Base-by-base conservation (phyloP, 2,329 filamentous ascomycete genomes). In the Colletotrichum lentis region DNA sequence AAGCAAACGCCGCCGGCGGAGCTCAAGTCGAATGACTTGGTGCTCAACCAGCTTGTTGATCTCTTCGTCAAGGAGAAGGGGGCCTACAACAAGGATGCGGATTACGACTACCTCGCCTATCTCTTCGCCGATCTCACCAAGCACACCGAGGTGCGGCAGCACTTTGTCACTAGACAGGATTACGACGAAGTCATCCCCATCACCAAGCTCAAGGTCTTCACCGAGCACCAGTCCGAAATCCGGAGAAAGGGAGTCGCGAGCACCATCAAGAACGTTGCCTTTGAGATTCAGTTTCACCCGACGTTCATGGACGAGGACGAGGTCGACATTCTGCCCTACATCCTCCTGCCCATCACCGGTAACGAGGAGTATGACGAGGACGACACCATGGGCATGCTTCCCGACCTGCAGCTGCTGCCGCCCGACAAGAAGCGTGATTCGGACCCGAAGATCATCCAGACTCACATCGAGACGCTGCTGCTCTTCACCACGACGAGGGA, bases 101-200 rank as follows among this genome's bases (percentile, higher is more conserved):
- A 95, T 79, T 98, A 89, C 78, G 94, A 99, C 81, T 97, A 98
- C 79, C 86, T 99, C 27, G 89, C 94, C 49, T 99, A 98, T 76
- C 84, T 97, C 63, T 96, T 99, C 77, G 95, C 96, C 47, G 95
- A 99, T 77, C 84, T 99, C 11, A 91, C 94, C 57, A 97, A 94
- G 79, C 90, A 94, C 74, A 83, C 88, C 43, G 86, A 92, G 71
- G 88, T 94, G 22, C 86, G 93, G 37, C 84, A 87, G 58, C 93
- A 96, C 80, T 92, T 97, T 72, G 84, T 93, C 5, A 86, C 84
- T 16, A 83, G 87, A 62, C 91, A 96, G 76, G 80, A 86, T 1
- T 95, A 96, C 77, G 94, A 97, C 76, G 84, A 82, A 1, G 88
- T 97, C 16, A 88, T 97, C n/a, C 96, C 96, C 2, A 84, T 98